Evolutionary conservation across 1,284 basidiomycete species (phyloP).

Genomic region (Ceratorhiza oryzae-sativae): DNA sequence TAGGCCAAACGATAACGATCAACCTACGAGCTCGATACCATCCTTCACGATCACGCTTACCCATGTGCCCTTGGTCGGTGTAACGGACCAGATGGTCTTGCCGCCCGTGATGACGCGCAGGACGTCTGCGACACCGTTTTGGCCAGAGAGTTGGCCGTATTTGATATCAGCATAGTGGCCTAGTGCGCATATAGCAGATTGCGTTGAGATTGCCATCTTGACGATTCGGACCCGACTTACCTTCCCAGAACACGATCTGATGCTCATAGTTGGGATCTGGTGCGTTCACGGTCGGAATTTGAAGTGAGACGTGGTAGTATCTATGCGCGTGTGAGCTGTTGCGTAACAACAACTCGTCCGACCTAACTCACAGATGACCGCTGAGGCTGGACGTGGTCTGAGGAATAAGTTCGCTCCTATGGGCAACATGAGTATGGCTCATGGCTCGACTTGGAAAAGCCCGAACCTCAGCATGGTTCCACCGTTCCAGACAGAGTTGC

Average conservation of each 20-base stretch:
- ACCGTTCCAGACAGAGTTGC: constrained; percentile 33
- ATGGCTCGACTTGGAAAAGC: not conserved
- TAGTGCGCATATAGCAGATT: not conserved
- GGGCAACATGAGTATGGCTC: not conserved
- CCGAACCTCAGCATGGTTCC: constrained; percentile 35
- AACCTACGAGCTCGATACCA: not conserved
- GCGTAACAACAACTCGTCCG: not conserved
- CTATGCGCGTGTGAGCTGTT: not conserved
- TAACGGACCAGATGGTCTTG: constrained; percentile 35
- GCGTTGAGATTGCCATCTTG: not conserved
- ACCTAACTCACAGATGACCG: constrained; percentile 55
- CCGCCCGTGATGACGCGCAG: constrained; percentile 33
- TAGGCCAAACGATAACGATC: not conserved
- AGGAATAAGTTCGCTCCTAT: constrained; percentile 59
- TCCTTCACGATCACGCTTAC: not conserved
- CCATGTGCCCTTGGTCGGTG: constrained; percentile 33
- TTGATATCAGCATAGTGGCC: constrained; percentile 38
- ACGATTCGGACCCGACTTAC: not conserved
- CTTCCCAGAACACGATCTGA: constrained; percentile 49
- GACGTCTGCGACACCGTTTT: constrained; percentile 25
- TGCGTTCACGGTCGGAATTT: constrained; percentile 28
- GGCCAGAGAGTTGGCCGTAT: constrained; percentile 33
- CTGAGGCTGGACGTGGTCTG: constrained; percentile 66
- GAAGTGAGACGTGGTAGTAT: constrained; percentile 32
- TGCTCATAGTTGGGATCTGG: constrained; percentile 58